phyloP scores from a whole-genome alignment of 306 rosid genomes.

The Mimosa pudica region DNA sequence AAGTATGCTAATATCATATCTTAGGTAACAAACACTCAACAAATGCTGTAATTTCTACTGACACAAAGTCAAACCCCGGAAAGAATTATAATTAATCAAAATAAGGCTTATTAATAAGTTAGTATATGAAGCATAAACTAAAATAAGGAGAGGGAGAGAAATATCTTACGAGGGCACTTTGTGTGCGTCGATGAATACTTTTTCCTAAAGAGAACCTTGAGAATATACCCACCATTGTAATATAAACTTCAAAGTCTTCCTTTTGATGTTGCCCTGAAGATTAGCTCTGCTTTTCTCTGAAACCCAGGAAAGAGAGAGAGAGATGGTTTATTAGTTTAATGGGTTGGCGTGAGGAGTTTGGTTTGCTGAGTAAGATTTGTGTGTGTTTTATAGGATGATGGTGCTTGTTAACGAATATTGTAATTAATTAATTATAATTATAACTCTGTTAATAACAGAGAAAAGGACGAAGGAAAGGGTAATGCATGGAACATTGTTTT shows the following conservation, averaged over 20 bases:
- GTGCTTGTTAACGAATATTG: constrained; percentile 31
- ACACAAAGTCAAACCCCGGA: not conserved
- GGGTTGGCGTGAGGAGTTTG: constrained; percentile 10
- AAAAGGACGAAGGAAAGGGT: constrained; percentile 20
- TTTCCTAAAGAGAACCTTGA: constrained; percentile 82
- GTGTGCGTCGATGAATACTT: constrained; percentile 76
- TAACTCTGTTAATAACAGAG: constrained; percentile 31
- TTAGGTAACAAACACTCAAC: not conserved
- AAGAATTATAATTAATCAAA: not conserved
- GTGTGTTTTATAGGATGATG: constrained; percentile 4
- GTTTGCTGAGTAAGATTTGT: constrained; percentile 39
- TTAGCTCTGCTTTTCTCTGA: constrained; percentile 2
- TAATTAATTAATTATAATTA: too few species aligned
- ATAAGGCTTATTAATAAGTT: not conserved
- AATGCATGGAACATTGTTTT: constrained; percentile 1
- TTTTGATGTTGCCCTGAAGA: constrained; percentile 20
- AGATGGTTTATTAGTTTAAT: not conserved
- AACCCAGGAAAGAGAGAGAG: not conserved
- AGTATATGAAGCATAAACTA: not conserved
- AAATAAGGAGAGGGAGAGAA: constrained; percentile 5
- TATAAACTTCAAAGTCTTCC: constrained; percentile 33
- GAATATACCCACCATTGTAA: constrained; percentile 92
- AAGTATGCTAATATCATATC: not conserved
- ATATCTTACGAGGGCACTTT: constrained; percentile 82
- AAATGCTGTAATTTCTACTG: not conserved